Evolutionary conservation across 257 asterid genomes (phyloP).

Genomic region (Capsicum baccatum): DNA sequence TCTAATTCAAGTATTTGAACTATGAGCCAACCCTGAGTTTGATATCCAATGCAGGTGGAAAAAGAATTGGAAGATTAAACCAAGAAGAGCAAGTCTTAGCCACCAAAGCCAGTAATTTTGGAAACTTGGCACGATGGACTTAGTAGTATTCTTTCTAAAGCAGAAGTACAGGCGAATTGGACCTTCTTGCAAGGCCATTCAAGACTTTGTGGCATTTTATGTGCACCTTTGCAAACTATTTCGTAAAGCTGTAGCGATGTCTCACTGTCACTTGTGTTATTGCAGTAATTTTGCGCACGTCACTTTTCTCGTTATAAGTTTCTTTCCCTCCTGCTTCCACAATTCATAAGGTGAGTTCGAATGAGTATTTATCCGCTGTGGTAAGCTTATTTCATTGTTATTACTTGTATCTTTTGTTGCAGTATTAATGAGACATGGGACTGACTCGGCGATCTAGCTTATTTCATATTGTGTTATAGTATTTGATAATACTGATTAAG

Average conservation of each 20-base stretch:
- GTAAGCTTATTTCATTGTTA: neutral
- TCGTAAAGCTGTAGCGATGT: neutral
- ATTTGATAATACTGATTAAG: neutral
- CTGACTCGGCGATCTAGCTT: neutral
- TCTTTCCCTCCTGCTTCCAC: neutral
- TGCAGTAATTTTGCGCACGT: neutral
- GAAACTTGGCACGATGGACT: neutral
- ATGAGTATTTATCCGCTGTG: neutral
- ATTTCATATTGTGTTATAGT: neutral
- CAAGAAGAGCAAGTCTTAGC: neutral
- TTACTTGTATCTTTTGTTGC: constrained; percentile 10
- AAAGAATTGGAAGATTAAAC: neutral
- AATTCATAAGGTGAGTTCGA: neutral
- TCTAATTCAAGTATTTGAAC: constrained; percentile 14
- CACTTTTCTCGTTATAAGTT: neutral
- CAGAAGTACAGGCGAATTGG: neutral
- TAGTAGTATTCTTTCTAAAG: neutral
- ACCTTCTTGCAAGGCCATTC: constrained; percentile 4
- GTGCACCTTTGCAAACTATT: neutral
- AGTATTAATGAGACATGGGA: neutral
- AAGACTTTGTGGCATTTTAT: constrained; percentile 22
- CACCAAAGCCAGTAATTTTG: neutral
- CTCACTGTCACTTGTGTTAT: neutral
- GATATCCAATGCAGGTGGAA: neutral
- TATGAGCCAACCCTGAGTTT: neutral